phyloP scores from a whole-genome alignment of 192 early-diverging fungal species.

The Oehlia diaphana region DNA sequence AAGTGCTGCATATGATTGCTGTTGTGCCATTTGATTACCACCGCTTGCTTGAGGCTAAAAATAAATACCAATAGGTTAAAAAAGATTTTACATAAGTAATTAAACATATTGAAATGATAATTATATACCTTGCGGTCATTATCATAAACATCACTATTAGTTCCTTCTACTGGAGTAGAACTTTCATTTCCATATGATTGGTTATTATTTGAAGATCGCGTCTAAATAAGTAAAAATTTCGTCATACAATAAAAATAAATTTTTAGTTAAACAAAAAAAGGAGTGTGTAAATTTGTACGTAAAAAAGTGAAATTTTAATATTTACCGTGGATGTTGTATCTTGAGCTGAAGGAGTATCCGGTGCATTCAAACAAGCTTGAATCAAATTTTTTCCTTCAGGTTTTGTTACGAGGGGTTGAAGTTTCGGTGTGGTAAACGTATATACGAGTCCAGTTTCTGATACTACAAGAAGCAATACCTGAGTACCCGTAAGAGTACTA shows the following conservation, averaged over 20 bases:
- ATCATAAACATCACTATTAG: conserved; percentile 11
- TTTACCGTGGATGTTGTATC: conserved; percentile 37
- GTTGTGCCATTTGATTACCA: conserved; percentile 9
- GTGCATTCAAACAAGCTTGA: conserved; percentile 87
- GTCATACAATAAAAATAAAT: neutral
- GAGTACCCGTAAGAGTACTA: conserved; percentile 90
- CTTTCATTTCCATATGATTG: conserved; percentile 26
- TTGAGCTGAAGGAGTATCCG: conserved; percentile 50
- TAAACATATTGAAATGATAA: neutral
- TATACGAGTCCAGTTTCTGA: conserved; percentile 95
- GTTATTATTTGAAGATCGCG: neutral
- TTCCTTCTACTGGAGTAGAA: conserved; percentile 16
- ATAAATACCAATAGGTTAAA: neutral
- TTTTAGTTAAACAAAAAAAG: neutral
- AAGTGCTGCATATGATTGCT: conserved; percentile 1
- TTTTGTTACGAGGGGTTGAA: conserved; percentile 91
- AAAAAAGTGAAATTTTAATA: neutral
- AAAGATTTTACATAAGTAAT: neutral
- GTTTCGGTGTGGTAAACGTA: conserved; percentile 91
- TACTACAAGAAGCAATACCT: conserved; percentile 89
- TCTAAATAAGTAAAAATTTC: neutral
- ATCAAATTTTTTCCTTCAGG: conserved; percentile 91
- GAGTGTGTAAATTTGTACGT: neutral
- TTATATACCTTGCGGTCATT: conserved; percentile 27
- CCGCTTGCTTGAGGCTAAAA: conserved; percentile 1